Evolutionary conservation across 768 basidiomycete genomes (phyloP).

Genomic region (Pisolithus marmoratus): DNA sequence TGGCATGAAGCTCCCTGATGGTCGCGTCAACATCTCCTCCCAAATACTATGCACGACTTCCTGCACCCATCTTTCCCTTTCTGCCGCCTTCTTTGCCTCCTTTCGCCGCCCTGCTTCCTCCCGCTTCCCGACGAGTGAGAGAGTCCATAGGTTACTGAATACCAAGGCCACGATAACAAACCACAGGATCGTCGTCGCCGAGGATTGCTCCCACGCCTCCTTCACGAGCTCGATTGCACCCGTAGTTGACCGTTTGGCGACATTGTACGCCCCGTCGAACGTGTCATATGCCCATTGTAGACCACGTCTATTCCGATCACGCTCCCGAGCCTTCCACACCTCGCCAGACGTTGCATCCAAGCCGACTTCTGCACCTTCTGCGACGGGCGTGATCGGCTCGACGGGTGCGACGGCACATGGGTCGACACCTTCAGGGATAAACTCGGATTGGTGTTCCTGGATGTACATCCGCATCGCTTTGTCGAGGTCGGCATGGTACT

Average conservation of each 20-base stretch:
- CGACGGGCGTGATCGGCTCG: slow-evolving; percentile 29
- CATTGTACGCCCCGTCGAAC: slow-evolving; percentile 67
- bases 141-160: slow-evolving; percentile 73
- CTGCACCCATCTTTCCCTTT: slow-evolving; percentile 72
- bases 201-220: slow-evolving; percentile 77
- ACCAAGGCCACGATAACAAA: slow-evolving; percentile 69
- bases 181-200: slow-evolving; percentile 65
- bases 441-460: slow-evolving; percentile 82
- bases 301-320: slow-evolving; percentile 63
- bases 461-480: slow-evolving; percentile 86
- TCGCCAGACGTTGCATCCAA: slow-evolving; percentile 5
- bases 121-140: slow-evolving; percentile 42
- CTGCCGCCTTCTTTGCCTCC: slow-evolving; percentile 50
- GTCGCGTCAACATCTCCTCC: slow-evolving; percentile 52
- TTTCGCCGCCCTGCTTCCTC: slow-evolving; percentile 41
- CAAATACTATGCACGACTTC: slow-evolving; percentile 65
- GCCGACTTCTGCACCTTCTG: slow-evolving; percentile 8
- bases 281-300: slow-evolving; percentile 90
- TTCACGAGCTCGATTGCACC: slow-evolving; percentile 72
- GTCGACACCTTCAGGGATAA: slow-evolving; percentile 78
- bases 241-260: slow-evolving; percentile 62
- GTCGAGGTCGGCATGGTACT: slow-evolving; percentile 80
- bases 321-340: slow-evolving; percentile 50
- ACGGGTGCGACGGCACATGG: slow-evolving; percentile 45
- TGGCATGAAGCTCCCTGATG: slow-evolving; percentile 1